Evolutionary conservation across 2,329 filamentous ascomycete genomes (phyloP), one percentile per base, ranked within the genome.

Genomic region (Emericellopsis atlantica): DNA sequence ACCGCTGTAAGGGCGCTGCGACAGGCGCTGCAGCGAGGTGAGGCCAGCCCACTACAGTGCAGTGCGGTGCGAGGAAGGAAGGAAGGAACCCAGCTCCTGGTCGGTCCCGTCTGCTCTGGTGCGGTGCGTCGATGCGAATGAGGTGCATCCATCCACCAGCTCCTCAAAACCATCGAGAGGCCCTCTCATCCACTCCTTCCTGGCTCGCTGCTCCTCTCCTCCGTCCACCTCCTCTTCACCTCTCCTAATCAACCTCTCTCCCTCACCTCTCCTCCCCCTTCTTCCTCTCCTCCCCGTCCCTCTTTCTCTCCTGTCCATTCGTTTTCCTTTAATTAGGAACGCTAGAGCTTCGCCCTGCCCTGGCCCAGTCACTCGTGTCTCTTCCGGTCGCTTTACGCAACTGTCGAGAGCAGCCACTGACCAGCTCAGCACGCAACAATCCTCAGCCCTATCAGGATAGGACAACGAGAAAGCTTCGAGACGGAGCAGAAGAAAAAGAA

Each of bases 181-280:
- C 26, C 26, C 26, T 29, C 26, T 29, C 26, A 29, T 29, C 26
- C 26, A 29, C 26, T 29, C 26, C 64, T 69, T 63, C 65, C 65
- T 69, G 68, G 69, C 66, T 72, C 70, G 68, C 67, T 69, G 67
- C 67, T 64, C 64, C 59, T 65, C 63, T 65, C 60, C 61, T 66
- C 61, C 60, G 63, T 69, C 65, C 18, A 21, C 18, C 64, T 70
- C 62, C 63, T 71, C 67, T 65, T 65, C 67, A 67, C 56, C 52
- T 56, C 56, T 59, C 53, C 48, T 55, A 35, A 15, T 67, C 67
- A 64, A 64, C 59, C 65, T 62, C 65, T 60, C 61, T 66, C 61
- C 60, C 65, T 64, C 70, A 61, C 63, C 70, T 67, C 65, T 65
- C 67, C 67, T 56, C 54, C 54, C 54, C 56, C 59, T 59, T 58